phyloP scores from a whole-genome alignment of 1,284 basidiomycete genomes.

The Leucoagaricus sp. region DNA sequence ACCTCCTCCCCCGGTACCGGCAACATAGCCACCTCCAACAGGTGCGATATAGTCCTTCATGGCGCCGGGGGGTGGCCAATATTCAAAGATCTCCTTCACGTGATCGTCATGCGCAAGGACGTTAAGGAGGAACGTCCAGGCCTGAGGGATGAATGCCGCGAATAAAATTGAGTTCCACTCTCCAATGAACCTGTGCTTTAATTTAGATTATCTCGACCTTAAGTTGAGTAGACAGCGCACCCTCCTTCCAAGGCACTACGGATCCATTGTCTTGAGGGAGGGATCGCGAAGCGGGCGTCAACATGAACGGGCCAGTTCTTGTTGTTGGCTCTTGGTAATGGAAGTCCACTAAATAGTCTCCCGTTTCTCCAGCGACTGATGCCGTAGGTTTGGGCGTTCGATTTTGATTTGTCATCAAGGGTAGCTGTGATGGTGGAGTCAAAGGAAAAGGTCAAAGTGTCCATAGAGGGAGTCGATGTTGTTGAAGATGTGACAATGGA shows the following conservation, averaged over 20 bases:
- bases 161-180: conserved; percentile 44
- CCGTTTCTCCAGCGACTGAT: conserved; percentile 25
- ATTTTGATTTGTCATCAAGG: background rate
- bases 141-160: conserved; percentile 35
- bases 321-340: conserved; percentile 37
- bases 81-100: conserved; percentile 29
- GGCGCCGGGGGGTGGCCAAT: conserved; percentile 37
- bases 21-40: conserved; percentile 34
- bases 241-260: conserved; percentile 34
- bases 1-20: conserved; percentile 12
- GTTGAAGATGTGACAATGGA: conserved; percentile 19
- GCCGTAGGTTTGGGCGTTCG: background rate
- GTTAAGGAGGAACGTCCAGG: conserved; percentile 33
- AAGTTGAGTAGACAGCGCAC: conserved; percentile 36
- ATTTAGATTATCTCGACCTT: too few relatives aligned
- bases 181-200: conserved; percentile 32
- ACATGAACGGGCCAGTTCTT: conserved; percentile 44
- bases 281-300: conserved; percentile 48
- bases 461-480: background rate
- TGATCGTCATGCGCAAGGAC: conserved; percentile 23
- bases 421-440: background rate
- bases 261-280: conserved; percentile 46
- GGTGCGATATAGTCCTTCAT: conserved; percentile 10
- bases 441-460: background rate
- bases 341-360: conserved; percentile 48